These are phyloP conservation scores for Silene vulgaris DNA, from an alignment of 179 eudicot species.

Conservation along the genomic window DNA sequence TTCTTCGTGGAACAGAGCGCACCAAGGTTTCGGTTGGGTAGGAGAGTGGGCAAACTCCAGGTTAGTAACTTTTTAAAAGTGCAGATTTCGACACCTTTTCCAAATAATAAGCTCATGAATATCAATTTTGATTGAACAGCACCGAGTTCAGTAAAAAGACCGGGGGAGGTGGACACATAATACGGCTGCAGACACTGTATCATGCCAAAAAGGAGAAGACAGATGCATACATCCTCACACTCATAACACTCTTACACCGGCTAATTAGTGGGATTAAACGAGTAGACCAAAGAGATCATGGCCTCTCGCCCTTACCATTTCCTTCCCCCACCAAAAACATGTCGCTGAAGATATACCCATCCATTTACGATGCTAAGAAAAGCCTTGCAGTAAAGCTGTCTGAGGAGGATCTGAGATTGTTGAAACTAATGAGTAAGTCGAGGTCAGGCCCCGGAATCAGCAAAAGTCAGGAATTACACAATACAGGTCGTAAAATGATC, in stretches of 20 bases:
- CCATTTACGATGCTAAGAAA: constrained; percentile 22
- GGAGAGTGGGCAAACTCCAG: constrained; percentile 92
- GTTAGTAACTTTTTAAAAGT: constrained; percentile 29
- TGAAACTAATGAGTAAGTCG: constrained; percentile 45
- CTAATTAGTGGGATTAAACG: constrained; percentile 53
- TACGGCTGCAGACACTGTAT: constrained; percentile 79
- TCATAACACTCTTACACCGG: constrained; percentile 64
- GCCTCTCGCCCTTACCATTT: constrained; percentile 31
- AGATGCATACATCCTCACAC: constrained; percentile 59
- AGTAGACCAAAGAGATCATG: constrained; percentile 61
- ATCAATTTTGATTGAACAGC: constrained; percentile 36
- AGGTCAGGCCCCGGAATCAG: constrained; percentile 53
- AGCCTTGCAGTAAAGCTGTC: constrained; percentile 37
- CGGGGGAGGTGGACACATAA: constrained; percentile 28
- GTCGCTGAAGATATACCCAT: constrained; percentile 20
- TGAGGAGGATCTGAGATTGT: constrained; percentile 50
- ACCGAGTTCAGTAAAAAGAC: constrained; percentile 60
- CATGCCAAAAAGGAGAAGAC: constrained; percentile 69
- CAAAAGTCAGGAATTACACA: constrained; percentile 71
- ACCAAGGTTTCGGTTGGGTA: constrained; percentile 94
- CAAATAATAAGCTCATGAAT: constrained; percentile 1
- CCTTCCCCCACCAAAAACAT: constrained; percentile 50
- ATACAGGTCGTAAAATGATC: constrained; percentile 27
- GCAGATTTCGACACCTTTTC: neutral
- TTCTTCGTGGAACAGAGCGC: constrained; percentile 41